phyloP scores from a whole-genome alignment of 768 basidiomycete species.

The Macrolepiota albuminosa region DNA sequence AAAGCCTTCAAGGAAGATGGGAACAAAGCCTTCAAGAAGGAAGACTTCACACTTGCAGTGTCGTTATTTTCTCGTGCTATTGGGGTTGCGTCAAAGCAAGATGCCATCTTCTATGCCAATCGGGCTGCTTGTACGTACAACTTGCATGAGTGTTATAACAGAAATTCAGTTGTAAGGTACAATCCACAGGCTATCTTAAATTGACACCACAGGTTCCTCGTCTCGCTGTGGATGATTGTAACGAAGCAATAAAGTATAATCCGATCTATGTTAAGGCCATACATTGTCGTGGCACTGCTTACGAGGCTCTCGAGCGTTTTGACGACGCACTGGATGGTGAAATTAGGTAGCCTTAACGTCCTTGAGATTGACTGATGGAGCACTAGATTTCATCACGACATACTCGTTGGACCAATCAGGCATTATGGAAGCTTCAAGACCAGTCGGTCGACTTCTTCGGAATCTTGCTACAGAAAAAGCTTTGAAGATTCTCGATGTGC shows the following conservation, averaged over 20 bases:
- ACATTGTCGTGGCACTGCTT: slow-evolving; percentile 81
- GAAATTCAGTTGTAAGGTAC: neutral
- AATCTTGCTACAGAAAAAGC: slow-evolving; percentile 34
- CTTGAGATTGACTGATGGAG: slow-evolving; percentile 22
- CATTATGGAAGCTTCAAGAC: neutral
- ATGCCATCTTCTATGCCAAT: slow-evolving; percentile 94
- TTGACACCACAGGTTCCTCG: slow-evolving; percentile 80
- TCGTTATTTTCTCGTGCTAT: slow-evolving; percentile 73
- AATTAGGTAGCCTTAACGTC: neutral
- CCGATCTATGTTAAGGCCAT: slow-evolving; percentile 83
- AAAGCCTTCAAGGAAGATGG: slow-evolving; percentile 65
- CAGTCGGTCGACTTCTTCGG: neutral
- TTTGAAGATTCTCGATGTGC: slow-evolving; percentile 50
- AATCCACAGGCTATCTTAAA: slow-evolving; percentile 76
- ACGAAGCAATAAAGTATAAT: slow-evolving; percentile 81
- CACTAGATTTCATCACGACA: neutral
- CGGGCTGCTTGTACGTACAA: slow-evolving; percentile 76
- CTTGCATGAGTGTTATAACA: neutral
- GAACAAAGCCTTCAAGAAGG: slow-evolving; percentile 63
- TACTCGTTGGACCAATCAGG: neutral
- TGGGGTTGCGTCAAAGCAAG: slow-evolving; percentile 65
- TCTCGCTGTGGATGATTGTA: slow-evolving; percentile 84
- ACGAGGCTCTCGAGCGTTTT: slow-evolving; percentile 68
- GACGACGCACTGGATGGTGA: slow-evolving; percentile 56
- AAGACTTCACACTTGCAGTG: slow-evolving; percentile 54